Base-by-base conservation (phyloP, 768 basidiomycete species). In the button mushroom (Agaricus bisporus) region DNA sequence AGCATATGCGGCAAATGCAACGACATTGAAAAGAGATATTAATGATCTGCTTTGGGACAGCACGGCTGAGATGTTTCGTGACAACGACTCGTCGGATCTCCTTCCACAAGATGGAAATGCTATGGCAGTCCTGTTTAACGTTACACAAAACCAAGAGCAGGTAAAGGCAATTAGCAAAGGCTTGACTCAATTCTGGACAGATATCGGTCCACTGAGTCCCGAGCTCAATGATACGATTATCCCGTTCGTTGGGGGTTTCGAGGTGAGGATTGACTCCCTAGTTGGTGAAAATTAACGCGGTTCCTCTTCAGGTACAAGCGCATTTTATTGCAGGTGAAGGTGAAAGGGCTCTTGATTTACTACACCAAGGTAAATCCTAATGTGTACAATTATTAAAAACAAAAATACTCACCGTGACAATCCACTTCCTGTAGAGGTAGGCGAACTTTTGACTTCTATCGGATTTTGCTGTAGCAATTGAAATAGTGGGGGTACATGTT, bases 401-500 rank as follows among this genome's bases (percentile, higher is more conserved):
- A 22, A 22, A 12, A 11, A n/a, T 48, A 12, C 47, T 54, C 26
- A 54, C 53, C 12, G 26, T n/a, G 17, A 5, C 7, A 14, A 12
- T 20, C 22, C 17, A n/a, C 9, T 9, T 15, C 22, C 18, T 3
- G n/a, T 20, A 54, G 53, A 54, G 53, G 53, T 54, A 28, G 41
- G 50, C 5, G 36, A 29, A 9, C 4, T n/a, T n/a, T 28, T 22
- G 17, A 5, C 22, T 32, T 9, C 28, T 20, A 14, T n/a, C 26
- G 25, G 8, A 41, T 15, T 26, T 15, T 5, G 41, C 32, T 32
- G 36, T 50, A 15, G 41, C 28, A 11, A 9, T 26, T 12, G 10
- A 26, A 39, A 38, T 25, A 50, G 53, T 83, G 81, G 81, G 81
- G 81, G 2, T 83, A 80, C 64, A 81, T 82, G 67, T 66, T 82